Conservation (phyloP, 768 basidiomycete species). For the Tulasnella sp. region DNA sequence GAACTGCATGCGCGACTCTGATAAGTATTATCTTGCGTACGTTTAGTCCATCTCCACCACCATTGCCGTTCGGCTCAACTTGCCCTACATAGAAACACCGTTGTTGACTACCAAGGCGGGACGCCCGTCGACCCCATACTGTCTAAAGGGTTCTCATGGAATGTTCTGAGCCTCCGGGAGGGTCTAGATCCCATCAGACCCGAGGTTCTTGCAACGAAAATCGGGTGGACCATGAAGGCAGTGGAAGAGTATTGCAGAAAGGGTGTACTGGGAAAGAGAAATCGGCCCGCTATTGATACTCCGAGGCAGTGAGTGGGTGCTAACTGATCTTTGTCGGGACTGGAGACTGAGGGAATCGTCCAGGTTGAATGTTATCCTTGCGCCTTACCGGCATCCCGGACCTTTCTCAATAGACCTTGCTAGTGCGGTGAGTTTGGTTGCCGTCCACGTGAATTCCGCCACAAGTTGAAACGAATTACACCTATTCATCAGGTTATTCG, state of each 20-base stretch:
- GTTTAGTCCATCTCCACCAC: background rate
- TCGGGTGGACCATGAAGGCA: constrained; percentile 10
- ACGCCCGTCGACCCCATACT: background rate
- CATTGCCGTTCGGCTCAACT: background rate
- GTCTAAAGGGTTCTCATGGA: background rate
- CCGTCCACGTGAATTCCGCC: background rate
- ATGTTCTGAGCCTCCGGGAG: background rate
- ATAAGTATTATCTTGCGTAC: constrained; percentile 18
- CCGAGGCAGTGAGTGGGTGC: background rate
- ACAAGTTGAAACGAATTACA: background rate
- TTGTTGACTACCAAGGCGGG: background rate
- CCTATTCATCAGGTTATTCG: constrained; percentile 15
- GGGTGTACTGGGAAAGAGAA: background rate
- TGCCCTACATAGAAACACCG: constrained; percentile 3
- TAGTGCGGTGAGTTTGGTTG: constrained; percentile 23
- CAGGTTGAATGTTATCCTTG: constrained; percentile 10
- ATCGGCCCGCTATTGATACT: background rate
- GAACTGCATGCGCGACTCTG: background rate
- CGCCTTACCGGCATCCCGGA: background rate
- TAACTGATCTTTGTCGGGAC: background rate
- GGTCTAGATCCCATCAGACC: too few relatives aligned
- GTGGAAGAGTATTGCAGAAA: background rate
- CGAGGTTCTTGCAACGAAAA: background rate
- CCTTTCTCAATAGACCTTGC: constrained; percentile 21
- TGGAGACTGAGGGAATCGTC: too few relatives aligned